Evolutionary conservation across 2,329 filamentous ascomycete species (phyloP).

Genomic region (Cryphonectria naterciae): DNA sequence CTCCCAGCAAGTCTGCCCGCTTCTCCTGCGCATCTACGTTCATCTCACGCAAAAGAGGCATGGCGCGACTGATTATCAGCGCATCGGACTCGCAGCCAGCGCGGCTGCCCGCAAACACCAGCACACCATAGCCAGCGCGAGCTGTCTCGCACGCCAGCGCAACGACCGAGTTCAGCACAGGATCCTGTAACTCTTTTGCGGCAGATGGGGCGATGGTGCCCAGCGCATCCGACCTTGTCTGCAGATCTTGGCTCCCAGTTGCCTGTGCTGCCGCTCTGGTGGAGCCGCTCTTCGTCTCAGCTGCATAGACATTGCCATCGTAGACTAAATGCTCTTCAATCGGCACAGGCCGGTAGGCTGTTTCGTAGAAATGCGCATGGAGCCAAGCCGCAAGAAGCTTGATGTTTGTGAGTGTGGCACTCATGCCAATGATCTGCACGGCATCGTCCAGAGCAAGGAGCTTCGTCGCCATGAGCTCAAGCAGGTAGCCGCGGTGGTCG

Average conservation of each 20-base stretch:
- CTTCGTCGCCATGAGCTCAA: constrained; percentile 76
- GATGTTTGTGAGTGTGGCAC: constrained; percentile 78
- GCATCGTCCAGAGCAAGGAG: constrained; percentile 64
- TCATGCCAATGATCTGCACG: constrained; percentile 79
- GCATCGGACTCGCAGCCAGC: constrained; percentile 70
- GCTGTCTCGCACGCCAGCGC: constrained; percentile 72
- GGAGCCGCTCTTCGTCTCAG: constrained; percentile 60
- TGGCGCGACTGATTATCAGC: constrained; percentile 66
- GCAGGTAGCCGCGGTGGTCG: constrained; percentile 72
- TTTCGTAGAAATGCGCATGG: constrained; percentile 71
- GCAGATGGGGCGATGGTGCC: constrained; percentile 58
- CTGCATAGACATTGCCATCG: constrained; percentile 69
- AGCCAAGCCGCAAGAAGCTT: constrained; percentile 72
- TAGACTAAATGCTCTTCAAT: constrained; percentile 76
- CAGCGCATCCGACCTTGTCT: constrained; percentile 43
- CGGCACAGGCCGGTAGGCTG: constrained; percentile 73
- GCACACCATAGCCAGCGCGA: constrained; percentile 67
- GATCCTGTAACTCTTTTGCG: constrained; percentile 65
- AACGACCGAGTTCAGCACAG: constrained; percentile 71
- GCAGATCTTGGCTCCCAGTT: constrained; percentile 32
- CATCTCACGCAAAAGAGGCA: constrained; percentile 57
- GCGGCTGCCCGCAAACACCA: constrained; percentile 76
- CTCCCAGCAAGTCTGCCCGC: constrained; percentile 66
- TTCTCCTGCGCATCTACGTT: constrained; percentile 56
- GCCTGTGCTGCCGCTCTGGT: constrained; percentile 62